Evolutionary conservation across 345 rosid species (phyloP).

Genomic region (Corchorus olitorius): DNA sequence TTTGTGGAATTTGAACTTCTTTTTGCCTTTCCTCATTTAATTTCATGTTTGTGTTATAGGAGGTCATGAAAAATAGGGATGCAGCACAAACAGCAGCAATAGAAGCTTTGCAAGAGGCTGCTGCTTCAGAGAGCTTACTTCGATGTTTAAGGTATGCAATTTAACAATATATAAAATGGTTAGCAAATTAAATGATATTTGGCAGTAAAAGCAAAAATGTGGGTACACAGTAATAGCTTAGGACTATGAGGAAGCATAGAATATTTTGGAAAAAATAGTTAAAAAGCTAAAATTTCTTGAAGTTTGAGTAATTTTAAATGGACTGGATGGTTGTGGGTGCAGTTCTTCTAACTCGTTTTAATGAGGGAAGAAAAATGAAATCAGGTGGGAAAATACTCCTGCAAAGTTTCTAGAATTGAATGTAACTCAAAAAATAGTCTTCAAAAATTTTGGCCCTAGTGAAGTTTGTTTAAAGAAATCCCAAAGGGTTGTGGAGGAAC

Average conservation of each 20-base stretch:
- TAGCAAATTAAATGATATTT: neutral
- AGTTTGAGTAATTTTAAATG: neutral
- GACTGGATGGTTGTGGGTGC: neutral
- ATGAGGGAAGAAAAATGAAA: neutral
- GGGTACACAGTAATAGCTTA: neutral
- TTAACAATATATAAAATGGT: neutral
- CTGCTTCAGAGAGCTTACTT: slow-evolving; percentile 90
- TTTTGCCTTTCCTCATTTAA: neutral
- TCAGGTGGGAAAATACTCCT: neutral
- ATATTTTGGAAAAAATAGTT: neutral
- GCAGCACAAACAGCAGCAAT: slow-evolving; percentile 83
- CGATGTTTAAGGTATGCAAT: slow-evolving; percentile 72
- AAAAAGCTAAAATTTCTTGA: neutral
- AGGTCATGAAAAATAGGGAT: slow-evolving; percentile 85
- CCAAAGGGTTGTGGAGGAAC: neutral
- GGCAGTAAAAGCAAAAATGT: neutral
- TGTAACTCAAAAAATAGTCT: neutral
- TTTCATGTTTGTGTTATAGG: slow-evolving; percentile 44
- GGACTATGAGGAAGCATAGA: neutral
- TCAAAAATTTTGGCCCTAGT: neutral
- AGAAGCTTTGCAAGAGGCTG: slow-evolving; percentile 94
- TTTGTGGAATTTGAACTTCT: neutral
- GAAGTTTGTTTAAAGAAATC: neutral
- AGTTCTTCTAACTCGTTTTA: neutral
- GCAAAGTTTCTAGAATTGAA: neutral